Evolutionary conservation across 2,329 filamentous ascomycete genomes (phyloP).

Genomic region (Diaporthe sp.): DNA sequence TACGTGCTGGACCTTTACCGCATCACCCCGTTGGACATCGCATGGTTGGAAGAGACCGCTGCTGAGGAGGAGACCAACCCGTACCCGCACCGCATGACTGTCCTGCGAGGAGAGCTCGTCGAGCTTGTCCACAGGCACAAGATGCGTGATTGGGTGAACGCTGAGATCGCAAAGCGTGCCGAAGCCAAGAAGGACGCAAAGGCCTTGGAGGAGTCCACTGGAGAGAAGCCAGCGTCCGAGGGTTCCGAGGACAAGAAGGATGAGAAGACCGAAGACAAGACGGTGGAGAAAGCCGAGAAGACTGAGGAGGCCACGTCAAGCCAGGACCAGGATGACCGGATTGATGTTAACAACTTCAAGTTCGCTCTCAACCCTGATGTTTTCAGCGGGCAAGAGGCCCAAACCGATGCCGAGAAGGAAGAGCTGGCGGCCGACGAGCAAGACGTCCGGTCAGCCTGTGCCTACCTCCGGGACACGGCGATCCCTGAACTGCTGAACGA

Average conservation of each 20-base stretch:
- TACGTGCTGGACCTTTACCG: constrained; percentile 98
- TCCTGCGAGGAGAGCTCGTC: constrained; percentile 89
- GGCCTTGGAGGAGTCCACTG: constrained; percentile 46
- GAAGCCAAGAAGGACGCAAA: constrained; percentile 54
- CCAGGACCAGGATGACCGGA: constrained; percentile 71
- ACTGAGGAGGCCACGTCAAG: constrained; percentile 52
- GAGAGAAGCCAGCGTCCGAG: constrained; percentile 29
- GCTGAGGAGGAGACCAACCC: constrained; percentile 61
- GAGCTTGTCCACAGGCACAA: constrained; percentile 88
- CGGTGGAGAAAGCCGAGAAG: constrained; percentile 47
- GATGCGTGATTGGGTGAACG: constrained; percentile 89
- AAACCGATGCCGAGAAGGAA: constrained; percentile 90
- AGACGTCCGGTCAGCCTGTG: constrained; percentile 87
- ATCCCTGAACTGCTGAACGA: constrained; percentile 91
- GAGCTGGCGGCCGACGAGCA: constrained; percentile 87
- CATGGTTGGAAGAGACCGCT: constrained; percentile 86
- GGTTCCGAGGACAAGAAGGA: constrained; percentile 38
- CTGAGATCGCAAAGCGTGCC: constrained; percentile 78
- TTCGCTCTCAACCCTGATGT: constrained; percentile 95
- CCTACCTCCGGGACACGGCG: constrained; percentile 80
- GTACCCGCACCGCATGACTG: constrained; percentile 97
- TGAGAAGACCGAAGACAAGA: constrained; percentile 47
- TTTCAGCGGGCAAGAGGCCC: constrained; percentile 91
- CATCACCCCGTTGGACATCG: constrained; percentile 90
- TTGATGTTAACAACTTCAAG: constrained; percentile 89